phyloP scores from a whole-genome alignment of 139 green algal species.

The Coelastrella sp. region DNA sequence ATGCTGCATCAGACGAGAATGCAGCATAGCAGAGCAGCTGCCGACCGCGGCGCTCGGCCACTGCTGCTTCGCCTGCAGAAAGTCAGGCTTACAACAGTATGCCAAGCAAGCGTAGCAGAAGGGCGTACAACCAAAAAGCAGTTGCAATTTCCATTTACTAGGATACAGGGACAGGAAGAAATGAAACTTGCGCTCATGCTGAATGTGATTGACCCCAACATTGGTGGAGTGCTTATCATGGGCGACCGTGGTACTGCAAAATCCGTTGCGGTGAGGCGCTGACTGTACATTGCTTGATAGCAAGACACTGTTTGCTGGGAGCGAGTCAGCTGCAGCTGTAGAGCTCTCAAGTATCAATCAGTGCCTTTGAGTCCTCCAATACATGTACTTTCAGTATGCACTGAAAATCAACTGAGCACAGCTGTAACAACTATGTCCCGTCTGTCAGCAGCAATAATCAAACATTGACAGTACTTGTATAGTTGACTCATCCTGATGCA shows the following conservation, averaged over 20 bases:
- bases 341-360: no score
- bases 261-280: slow-evolving; percentile 79
- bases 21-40: background rate
- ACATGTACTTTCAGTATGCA: no score
- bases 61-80: slow-evolving; percentile 6
- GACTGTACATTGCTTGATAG: no score
- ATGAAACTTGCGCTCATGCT: slow-evolving; percentile 91
- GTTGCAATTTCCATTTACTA: slow-evolving; percentile 40
- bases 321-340: no score
- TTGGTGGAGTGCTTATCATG: slow-evolving; percentile 92
- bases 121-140: slow-evolving; percentile 41
- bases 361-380: no score
- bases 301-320: no score
- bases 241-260: slow-evolving; percentile 91
- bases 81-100: slow-evolving; percentile 11
- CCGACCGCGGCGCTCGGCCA: background rate
- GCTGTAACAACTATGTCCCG: no score
- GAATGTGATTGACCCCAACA: slow-evolving; percentile 89
- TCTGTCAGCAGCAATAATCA: no score
- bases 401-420: no score
- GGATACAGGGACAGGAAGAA: slow-evolving; percentile 46
- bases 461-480: no score
- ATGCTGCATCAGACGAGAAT: slow-evolving; percentile 1
- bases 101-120: background rate
- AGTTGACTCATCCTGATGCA: no score